Conservation (phyloP, 148 eudicot genomes). For the Rhododendron simsii region DNA sequence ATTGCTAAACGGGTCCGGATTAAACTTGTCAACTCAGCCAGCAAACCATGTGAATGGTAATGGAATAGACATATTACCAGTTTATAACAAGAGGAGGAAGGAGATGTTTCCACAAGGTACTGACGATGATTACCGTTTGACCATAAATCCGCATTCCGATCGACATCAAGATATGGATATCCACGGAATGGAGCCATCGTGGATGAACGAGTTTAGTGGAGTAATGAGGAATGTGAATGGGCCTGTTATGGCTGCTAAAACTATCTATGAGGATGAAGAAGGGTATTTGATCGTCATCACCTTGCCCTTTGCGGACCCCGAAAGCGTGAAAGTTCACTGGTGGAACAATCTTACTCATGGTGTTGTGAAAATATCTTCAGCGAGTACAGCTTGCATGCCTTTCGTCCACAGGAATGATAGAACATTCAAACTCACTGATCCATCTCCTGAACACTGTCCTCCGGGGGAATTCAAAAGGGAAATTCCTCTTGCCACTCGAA, state of each 20-base stretch:
- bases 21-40: slow-evolving; percentile 56
- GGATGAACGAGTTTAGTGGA: slow-evolving; percentile 66
- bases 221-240: slow-evolving; percentile 66
- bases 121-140: slow-evolving; percentile 43
- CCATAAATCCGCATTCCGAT: slow-evolving; percentile 25
- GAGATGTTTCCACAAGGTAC: slow-evolving; percentile 38
- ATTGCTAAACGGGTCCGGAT: slow-evolving; percentile 58
- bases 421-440: slow-evolving; percentile 63
- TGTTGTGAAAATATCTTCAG: slow-evolving; percentile 58
- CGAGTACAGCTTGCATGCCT: slow-evolving; percentile 58
- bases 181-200: slow-evolving; percentile 40
- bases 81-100: slow-evolving; percentile 53
- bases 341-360: slow-evolving; percentile 67
- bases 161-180: slow-evolving; percentile 33
- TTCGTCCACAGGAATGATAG: slow-evolving; percentile 56
- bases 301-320: slow-evolving; percentile 62
- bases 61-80: slow-evolving; percentile 43
- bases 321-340: slow-evolving; percentile 75
- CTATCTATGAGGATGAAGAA: slow-evolving; percentile 73
- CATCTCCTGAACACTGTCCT: slow-evolving; percentile 75
- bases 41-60: slow-evolving; percentile 38
- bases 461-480: slow-evolving; percentile 74
- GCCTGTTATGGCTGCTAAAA: slow-evolving; percentile 72
- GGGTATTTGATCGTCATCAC: slow-evolving; percentile 57
- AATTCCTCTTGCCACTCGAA: slow-evolving; percentile 58